Evolutionary conservation across 116 monocot genomes (phyloP).

Genomic region (Thalassia testudinum): DNA sequence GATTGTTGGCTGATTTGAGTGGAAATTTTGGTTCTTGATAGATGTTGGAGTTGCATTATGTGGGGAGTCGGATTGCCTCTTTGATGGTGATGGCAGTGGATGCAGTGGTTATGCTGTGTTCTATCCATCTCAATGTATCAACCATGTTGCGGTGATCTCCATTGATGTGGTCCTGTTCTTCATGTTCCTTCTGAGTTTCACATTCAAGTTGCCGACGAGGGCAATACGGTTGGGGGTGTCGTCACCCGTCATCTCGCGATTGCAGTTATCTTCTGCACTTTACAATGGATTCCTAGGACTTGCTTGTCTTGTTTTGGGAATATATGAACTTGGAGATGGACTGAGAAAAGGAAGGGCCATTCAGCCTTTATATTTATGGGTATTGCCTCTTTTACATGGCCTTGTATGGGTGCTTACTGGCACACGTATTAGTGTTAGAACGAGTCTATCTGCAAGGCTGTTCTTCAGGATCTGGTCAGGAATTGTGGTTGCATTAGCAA

Average conservation of each 20-base stretch:
- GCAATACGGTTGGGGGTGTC: not conserved
- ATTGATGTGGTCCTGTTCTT: constrained; percentile 20
- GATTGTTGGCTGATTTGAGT: no score
- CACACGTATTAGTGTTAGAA: not conserved
- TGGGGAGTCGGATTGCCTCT: no score
- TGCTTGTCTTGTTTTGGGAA: constrained; percentile 27
- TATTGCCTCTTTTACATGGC: constrained; percentile 20
- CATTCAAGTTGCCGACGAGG: not conserved
- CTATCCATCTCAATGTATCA: constrained; percentile 29
- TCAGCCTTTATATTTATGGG: constrained; percentile 18
- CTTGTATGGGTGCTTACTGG: constrained; percentile 10
- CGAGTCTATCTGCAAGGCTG: not conserved
- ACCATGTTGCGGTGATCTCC: constrained; percentile 35
- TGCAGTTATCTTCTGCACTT: constrained; percentile 5
- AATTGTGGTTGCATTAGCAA: constrained; percentile 9
- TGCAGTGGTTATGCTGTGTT: not conserved
- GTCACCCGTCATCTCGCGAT: constrained; percentile 4
- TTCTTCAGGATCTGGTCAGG: constrained; percentile 18
- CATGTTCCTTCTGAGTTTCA: constrained; percentile 17
- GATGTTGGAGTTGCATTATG: no score
- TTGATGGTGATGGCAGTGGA: no score
- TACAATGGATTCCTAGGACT: constrained; percentile 35
- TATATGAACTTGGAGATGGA: constrained; percentile 8
- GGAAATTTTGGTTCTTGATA: no score
- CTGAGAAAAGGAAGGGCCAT: constrained; percentile 1